Evolutionary conservation across 2,329 filamentous ascomycete genomes (phyloP), one percentile per base, ranked within the genome.

Genomic region (Decorospora gaudefroyi): DNA sequence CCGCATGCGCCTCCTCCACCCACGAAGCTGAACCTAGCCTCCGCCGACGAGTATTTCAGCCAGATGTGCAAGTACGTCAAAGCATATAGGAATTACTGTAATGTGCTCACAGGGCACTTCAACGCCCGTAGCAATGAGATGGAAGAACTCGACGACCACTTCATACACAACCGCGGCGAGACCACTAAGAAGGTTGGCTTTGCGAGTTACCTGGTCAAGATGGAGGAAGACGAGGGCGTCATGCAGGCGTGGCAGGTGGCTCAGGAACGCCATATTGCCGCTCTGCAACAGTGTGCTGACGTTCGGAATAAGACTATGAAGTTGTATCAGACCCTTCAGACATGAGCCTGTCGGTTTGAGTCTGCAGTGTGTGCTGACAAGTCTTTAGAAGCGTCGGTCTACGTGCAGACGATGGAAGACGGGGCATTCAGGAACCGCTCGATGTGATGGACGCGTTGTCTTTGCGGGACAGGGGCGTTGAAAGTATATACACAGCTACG

Each of bases 171-270:
- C 2, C 69, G 74, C 6, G 80, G 80, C 4, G 78, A 81, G 48
- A 62, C 60, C 2, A 68, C 57, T 2, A 60, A 71, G 13, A 75
- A 76, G 38, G 77, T 76, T 1, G 82, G 79, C 0, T 74, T 84
- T 16, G 64, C 73, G 11, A 77, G 79, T 42, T 90, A 90, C 62
- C 65, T 82, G 45, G 72, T 71, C 25, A 81, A 80, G 63, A 69
- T 86, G 42, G 78, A 80, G 53, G 81, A 88, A 66, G 87, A 90
- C 61, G 78, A 82, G 51, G 73, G 75, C 33, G 80, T 88, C 4
- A 74, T 83, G 42, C 75, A 75, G 58, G 76, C 78, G 42, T 89
- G 86, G 84, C 70, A 71, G 19, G 66, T 77, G 6, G 81, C 81
- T 6, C 81, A 79, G 48, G 78, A 81, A 29, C 76, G 76, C 47